Evolutionary conservation across 768 basidiomycete genomes (phyloP).

Genomic region (Leccinellum luteum): DNA sequence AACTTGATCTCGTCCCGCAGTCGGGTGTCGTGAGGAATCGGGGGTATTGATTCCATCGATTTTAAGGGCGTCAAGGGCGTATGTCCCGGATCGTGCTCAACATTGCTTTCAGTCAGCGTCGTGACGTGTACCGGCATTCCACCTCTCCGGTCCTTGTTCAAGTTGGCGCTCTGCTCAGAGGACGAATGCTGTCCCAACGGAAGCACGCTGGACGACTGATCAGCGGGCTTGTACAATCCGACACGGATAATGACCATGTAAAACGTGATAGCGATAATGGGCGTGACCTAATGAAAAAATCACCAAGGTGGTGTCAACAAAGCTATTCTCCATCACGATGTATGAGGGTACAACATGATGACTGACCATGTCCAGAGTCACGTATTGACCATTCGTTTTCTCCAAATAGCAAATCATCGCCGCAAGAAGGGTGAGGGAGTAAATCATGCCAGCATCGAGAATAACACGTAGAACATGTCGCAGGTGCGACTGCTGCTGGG

Average conservation of each 20-base stretch:
- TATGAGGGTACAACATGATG: neutral
- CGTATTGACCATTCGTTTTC: constrained; percentile 31
- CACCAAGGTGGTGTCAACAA: neutral
- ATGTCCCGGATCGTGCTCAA: neutral
- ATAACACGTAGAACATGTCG: constrained; percentile 27
- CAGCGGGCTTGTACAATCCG: constrained; percentile 15
- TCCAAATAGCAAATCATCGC: constrained; percentile 30
- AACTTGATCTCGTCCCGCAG: constrained; percentile 1
- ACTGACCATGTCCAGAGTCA: constrained; percentile 37
- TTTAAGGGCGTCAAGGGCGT: neutral
- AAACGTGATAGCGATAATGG: constrained; percentile 42
- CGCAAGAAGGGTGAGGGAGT: constrained; percentile 34
- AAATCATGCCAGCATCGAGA: constrained; percentile 38
- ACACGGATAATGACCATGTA: constrained; percentile 43
- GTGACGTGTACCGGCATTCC: constrained; percentile 1
- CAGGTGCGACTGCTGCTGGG: constrained; percentile 5
- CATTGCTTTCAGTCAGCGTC: neutral
- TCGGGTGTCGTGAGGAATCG: neutral
- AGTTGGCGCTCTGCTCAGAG: neutral
- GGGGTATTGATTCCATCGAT: neutral
- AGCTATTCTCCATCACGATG: neutral
- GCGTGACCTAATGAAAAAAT: constrained; percentile 27
- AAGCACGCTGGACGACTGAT: neutral
- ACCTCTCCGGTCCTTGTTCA: neutral
- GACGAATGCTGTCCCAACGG: neutral